Base-by-base conservation (phyloP, 306 rosid genomes). In the Vicia sativa region DNA sequence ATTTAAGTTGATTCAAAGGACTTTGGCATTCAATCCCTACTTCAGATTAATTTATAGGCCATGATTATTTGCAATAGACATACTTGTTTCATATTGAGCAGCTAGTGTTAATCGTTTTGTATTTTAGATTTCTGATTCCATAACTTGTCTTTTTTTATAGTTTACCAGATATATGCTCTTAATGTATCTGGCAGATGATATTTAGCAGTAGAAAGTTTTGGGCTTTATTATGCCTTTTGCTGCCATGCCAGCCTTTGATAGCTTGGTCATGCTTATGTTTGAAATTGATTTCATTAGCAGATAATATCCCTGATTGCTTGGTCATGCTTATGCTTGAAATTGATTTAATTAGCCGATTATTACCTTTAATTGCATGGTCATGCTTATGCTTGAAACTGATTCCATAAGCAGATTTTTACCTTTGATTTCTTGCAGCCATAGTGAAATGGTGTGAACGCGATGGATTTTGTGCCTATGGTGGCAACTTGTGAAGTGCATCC, bases 1-100 rank as follows among this genome's bases (percentile, higher is more conserved):
- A 81, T 91, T 29, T 80, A 84, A 82, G 82, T 78, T 71, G 82
- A 80, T 50, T 72, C 73, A 11, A 83, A 79, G 76, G 69, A 65
- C 11, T 61, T 19, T 26, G 14, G 46, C 75, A 65, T 63, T 60
- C 56, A 13, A 41, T 75, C 15, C 61, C 34, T 79, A 35, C 34
- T 39, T 55, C 25, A 29, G 66, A 72, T 80, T 77, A 53, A 67
- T 75, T 61, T 71, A 64, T 65, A 74, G 80, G 62, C 70, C 64
- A 50, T 66, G 43, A 49, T 54, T 65, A 68, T 75, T 77, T 71
- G 53, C 44, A 34, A 29, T 54, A 39, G 62, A 46, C 71, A 16
- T 15, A 69, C 66, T 46, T 78, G 49, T 78, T 69, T 60, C 53
- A 71, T 52, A 61, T 50, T 53, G 50, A 43, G 26, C 71, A 68